phyloP scores from a whole-genome alignment of 2,329 filamentous ascomycete species.

The Alternaria ethzedia region DNA sequence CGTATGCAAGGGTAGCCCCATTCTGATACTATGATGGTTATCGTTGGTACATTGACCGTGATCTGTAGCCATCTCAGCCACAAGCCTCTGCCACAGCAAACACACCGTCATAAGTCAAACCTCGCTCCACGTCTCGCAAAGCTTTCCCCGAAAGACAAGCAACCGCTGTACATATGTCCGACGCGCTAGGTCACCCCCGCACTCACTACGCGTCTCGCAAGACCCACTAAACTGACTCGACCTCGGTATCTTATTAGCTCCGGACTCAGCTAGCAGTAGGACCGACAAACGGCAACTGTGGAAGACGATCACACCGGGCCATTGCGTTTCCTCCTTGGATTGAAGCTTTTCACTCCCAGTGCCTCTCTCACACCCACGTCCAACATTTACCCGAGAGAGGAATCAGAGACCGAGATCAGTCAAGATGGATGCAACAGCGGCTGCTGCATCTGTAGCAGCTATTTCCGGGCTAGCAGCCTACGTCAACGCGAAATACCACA shows the following conservation, averaged over 20 bases:
- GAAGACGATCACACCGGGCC: neutral
- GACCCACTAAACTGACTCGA: slow-evolving; percentile 12
- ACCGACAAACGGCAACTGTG: neutral
- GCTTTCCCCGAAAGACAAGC: neutral
- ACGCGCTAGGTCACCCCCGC: slow-evolving; percentile 18
- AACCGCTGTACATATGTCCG: neutral
- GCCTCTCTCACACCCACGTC: neutral
- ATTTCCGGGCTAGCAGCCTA: slow-evolving; percentile 60
- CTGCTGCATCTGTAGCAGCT: slow-evolving; percentile 38
- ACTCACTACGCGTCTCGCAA: slow-evolving; percentile 5
- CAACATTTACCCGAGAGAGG: neutral
- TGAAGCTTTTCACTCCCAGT: neutral
- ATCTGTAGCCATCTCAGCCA: neutral
- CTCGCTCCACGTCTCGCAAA: neutral
- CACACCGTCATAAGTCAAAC: neutral
- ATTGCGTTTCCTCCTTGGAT: neutral
- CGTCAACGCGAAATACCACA: slow-evolving; percentile 71
- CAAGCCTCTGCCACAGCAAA: neutral
- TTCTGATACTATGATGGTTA: neutral
- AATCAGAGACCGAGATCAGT: neutral
- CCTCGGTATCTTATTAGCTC: slow-evolving; percentile 26
- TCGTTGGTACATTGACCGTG: neutral
- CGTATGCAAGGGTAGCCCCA: neutral
- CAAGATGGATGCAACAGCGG: slow-evolving; percentile 27
- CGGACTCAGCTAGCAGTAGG: neutral